phyloP scores from a whole-genome alignment of 1,284 basidiomycete genomes.

The Ganoderma lucidum region DNA sequence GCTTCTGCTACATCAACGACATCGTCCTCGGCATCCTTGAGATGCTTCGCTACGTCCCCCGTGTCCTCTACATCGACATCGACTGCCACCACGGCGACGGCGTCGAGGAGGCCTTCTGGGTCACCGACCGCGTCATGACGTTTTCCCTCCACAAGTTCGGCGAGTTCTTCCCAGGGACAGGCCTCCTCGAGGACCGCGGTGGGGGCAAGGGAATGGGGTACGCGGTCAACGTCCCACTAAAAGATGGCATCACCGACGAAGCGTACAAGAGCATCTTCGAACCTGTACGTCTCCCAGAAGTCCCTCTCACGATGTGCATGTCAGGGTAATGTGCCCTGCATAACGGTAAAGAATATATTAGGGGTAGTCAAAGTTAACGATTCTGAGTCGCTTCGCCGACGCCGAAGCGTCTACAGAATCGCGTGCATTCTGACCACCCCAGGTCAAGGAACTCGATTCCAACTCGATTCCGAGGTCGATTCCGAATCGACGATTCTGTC shows the following conservation, averaged over 20 bases:
- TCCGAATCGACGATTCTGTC: too few species aligned
- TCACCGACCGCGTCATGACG: conserved; percentile 97
- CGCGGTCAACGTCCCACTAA: conserved; percentile 92
- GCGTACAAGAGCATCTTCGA: conserved; percentile 87
- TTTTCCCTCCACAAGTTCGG: conserved; percentile 97
- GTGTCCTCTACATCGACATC: conserved; percentile 97
- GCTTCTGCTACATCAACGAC: conserved; percentile 98
- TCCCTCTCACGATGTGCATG: too few species aligned
- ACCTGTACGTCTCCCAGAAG: conserved; percentile 80
- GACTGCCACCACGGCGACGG: conserved; percentile 99
- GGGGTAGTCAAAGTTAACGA: too few species aligned
- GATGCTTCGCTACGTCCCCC: conserved; percentile 80
- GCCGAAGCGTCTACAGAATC: too few species aligned
- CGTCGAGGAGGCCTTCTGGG: conserved; percentile 99
- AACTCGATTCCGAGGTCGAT: too few species aligned
- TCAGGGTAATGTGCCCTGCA: too few species aligned
- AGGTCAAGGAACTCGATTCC: too few species aligned
- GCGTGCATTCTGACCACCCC: too few species aligned
- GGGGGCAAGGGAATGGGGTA: conserved; percentile 91
- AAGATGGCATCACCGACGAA: conserved; percentile 93
- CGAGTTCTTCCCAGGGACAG: conserved; percentile 97
- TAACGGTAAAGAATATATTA: too few species aligned
- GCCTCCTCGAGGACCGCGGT: conserved; percentile 87
- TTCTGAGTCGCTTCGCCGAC: too few species aligned
- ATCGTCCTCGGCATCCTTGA: conserved; percentile 93